A percentile compares a stretch with the other conserved stretches of the same genome.
phyloP scores from a whole-genome alignment of 768 basidiomycete species.

The Lactarius psammicola region DNA sequence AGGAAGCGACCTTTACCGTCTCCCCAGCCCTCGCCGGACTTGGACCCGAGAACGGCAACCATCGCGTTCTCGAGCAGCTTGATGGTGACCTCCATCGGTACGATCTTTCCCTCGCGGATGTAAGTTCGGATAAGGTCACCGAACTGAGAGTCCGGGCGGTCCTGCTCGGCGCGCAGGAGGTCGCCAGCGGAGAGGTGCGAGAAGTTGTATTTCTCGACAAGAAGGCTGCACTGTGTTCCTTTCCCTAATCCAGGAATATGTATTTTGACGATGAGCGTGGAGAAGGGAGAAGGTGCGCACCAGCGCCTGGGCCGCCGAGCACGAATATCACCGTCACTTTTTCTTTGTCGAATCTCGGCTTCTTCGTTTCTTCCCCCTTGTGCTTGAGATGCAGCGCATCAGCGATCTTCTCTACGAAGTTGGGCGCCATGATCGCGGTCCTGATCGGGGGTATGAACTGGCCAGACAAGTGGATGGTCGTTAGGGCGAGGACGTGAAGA shows the following conservation, averaged over 20 bases:
- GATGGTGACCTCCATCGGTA: slow-evolving; percentile 95
- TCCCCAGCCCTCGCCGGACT: slow-evolving; percentile 58
- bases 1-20: slow-evolving; percentile 81
- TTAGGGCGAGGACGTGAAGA: slow-evolving; percentile 58
- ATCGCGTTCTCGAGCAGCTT: slow-evolving; percentile 95
- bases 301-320: slow-evolving; percentile 95
- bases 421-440: slow-evolving; percentile 38
- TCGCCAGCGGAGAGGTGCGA: slow-evolving; percentile 98
- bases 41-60: slow-evolving; percentile 50
- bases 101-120: slow-evolving; percentile 90
- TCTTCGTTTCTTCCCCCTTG: no score
- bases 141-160: slow-evolving; percentile 77
- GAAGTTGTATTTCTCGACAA: slow-evolving; percentile 84
- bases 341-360: slow-evolving; percentile 52
- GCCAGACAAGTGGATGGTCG: slow-evolving; percentile 66
- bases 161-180: slow-evolving; percentile 91
- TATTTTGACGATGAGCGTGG: slow-evolving; percentile 14
- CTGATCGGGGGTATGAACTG: slow-evolving; percentile 43
- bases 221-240: slow-evolving; percentile 87
- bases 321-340: slow-evolving; percentile 92
- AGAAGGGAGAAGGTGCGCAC: slow-evolving; percentile 40
- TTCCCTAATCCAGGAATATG: slow-evolving; percentile 58
- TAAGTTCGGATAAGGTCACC: slow-evolving; percentile 82
- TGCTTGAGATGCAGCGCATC: slow-evolving; percentile 36
- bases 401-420: slow-evolving; percentile 44